These are phyloP conservation scores for Cyberlindnera nakhonratchasimensis DNA, from an alignment of 805 yeast species.

Conservation along the genomic window DNA sequence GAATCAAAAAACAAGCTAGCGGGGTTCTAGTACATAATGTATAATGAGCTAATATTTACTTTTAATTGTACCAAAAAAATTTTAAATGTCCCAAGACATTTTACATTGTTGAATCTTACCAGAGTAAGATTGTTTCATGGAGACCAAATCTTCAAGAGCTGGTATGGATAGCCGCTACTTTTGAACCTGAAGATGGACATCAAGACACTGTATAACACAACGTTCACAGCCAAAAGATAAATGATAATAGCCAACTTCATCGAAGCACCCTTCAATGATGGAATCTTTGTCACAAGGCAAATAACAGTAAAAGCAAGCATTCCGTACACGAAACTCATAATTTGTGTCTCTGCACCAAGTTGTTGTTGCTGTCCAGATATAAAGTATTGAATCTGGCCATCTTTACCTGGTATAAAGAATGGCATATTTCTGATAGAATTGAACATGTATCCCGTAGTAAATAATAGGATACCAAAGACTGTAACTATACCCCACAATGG, in stretches of 20 bases:
- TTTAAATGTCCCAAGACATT: neutral
- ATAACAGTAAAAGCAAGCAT: constrained; percentile 58
- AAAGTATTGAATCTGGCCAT: constrained; percentile 42
- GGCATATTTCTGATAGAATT: constrained; percentile 69
- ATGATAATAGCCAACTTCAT: constrained; percentile 48
- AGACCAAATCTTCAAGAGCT: constrained; percentile 42
- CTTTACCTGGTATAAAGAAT: constrained; percentile 45
- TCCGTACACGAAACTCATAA: constrained; percentile 72
- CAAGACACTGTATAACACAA: constrained; percentile 59
- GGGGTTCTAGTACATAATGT: neutral
- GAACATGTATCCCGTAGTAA: constrained; percentile 91
- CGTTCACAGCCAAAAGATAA: constrained; percentile 41
- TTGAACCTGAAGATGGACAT: constrained; percentile 67
- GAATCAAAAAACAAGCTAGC: constrained; percentile 10
- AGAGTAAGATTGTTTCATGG: constrained; percentile 11
- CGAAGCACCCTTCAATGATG: constrained; percentile 42
- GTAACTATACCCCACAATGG: constrained; percentile 71
- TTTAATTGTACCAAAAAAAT: neutral
- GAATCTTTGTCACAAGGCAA: constrained; percentile 54
- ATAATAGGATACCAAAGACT: constrained; percentile 61
- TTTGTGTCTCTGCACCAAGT: constrained; percentile 85
- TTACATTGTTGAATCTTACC: neutral
- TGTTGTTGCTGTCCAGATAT: constrained; percentile 68
- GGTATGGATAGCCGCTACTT: constrained; percentile 74
- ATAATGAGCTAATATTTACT: no score